phyloP scores from a whole-genome alignment of 2,329 filamentous ascomycete genomes.

The Septoria linicola region DNA sequence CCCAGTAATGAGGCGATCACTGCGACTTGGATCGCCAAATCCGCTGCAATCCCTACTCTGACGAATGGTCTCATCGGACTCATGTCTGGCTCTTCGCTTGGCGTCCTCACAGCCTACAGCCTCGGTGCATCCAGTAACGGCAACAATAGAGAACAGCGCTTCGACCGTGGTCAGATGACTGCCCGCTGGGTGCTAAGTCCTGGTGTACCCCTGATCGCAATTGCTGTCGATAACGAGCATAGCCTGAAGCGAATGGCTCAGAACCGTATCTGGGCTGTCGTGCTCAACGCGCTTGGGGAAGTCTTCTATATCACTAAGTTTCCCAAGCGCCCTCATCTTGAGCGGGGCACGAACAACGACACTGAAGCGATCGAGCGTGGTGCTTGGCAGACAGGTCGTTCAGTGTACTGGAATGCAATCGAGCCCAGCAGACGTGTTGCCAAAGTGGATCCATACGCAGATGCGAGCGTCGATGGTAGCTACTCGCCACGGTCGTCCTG shows the following conservation, averaged over 20 bases:
- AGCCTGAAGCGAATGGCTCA: conserved; percentile 66
- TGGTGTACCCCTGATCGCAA: conserved; percentile 83
- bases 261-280: conserved; percentile 82
- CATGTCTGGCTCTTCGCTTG: conserved; percentile 77
- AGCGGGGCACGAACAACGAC: conserved; percentile 47
- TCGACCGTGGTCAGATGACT: conserved; percentile 73
- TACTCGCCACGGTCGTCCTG: conserved; percentile 81
- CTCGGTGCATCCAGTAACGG: conserved; percentile 52
- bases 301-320: conserved; percentile 78
- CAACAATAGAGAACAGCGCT: conserved; percentile 59
- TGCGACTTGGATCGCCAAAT: conserved; percentile 88
- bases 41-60: conserved; percentile 64
- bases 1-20: conserved; percentile 69
- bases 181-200: conserved; percentile 88
- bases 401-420: conserved; percentile 75
- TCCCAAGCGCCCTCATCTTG: conserved; percentile 56
- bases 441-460: conserved; percentile 69
- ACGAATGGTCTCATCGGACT: conserved; percentile 80
- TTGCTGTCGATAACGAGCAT: conserved; percentile 82
- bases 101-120: conserved; percentile 78
- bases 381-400: conserved; percentile 79
- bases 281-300: conserved; percentile 90
- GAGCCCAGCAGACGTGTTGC: conserved; percentile 73
- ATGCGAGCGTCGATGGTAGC: conserved; percentile 64
- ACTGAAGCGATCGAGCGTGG: conserved; percentile 59